Percentiles rank a stretch among this genome's conserved stretches.
Evolutionary conservation across 352 stramenopile genomes (phyloP).

Genomic region (Globisporangium cystogenes): DNA sequence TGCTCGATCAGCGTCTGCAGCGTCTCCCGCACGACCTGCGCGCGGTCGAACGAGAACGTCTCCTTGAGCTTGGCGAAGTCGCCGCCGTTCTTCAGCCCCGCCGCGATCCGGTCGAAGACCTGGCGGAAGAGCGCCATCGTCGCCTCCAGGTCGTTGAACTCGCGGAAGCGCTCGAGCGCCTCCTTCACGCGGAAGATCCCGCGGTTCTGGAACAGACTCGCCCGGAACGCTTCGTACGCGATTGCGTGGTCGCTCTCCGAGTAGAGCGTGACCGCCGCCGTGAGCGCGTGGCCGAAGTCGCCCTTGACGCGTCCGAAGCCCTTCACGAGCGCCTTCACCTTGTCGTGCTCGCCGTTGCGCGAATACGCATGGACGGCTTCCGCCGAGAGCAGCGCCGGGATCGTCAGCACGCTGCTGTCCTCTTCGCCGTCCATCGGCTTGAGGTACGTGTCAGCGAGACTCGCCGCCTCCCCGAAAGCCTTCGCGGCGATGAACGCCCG

Average conservation of each 20-base stretch:
- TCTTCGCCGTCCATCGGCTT: conserved; percentile 1
- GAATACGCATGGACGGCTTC: conserved; percentile 34
- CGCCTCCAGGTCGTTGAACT: conserved; percentile 30
- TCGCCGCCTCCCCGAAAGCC: conserved; percentile 6
- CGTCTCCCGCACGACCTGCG: conserved; percentile 15
- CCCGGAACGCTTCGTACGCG: conserved; percentile 37
- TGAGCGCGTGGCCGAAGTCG: conserved; percentile 26
- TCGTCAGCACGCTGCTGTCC: conserved; percentile 5
- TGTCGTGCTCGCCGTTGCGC: conserved; percentile 31
- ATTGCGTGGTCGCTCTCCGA: conserved; percentile 23
- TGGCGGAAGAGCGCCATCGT: conserved; percentile 29
- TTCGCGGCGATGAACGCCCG: conserved; percentile 2
- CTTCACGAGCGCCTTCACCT: conserved; percentile 38
- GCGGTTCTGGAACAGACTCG: conserved; percentile 33
- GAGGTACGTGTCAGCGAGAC: conserved; percentile 5
- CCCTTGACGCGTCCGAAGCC: conserved; percentile 31
- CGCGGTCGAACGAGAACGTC: conserved; percentile 9
- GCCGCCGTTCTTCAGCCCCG: conserved; percentile 17
- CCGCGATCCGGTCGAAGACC: conserved; percentile 21
- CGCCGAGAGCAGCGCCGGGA: conserved; percentile 27
- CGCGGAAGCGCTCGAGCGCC: conserved; percentile 34
- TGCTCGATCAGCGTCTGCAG: conserved; percentile 29
- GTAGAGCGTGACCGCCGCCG: conserved; percentile 21
- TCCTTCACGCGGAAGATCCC: conserved; percentile 36
- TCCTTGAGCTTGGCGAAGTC: conserved; percentile 4